Conservation (phyloP, 306 rosid genomes). For the Abrus precatorius region DNA sequence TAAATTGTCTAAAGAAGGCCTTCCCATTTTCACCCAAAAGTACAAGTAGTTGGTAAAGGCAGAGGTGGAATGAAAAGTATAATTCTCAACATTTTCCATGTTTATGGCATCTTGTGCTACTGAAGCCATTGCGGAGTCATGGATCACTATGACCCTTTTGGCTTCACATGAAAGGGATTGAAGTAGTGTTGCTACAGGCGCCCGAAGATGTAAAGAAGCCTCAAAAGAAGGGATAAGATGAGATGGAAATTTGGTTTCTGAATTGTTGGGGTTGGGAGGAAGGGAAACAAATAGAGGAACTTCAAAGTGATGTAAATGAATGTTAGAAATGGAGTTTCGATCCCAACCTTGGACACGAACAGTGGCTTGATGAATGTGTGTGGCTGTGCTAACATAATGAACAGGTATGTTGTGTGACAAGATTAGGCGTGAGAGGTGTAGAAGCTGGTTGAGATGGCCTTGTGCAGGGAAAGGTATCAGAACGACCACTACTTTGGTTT, state of each 20-base stretch:
- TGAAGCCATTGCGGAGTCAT: slow-evolving; percentile 64
- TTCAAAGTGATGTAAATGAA: slow-evolving; percentile 63
- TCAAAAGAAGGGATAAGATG: slow-evolving; percentile 65
- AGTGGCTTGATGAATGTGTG: slow-evolving; percentile 65
- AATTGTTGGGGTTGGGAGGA: slow-evolving; percentile 57
- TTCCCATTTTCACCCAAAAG: slow-evolving; percentile 33
- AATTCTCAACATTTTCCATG: slow-evolving; percentile 58
- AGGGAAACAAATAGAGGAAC: slow-evolving; percentile 59
- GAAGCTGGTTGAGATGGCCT: slow-evolving; percentile 82
- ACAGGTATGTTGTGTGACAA: slow-evolving; percentile 56
- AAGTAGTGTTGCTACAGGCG: slow-evolving; percentile 51
- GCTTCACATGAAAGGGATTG: slow-evolving; percentile 49
- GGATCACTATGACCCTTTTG: slow-evolving; percentile 60
- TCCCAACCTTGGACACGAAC: slow-evolving; percentile 63
- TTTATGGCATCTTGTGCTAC: slow-evolving; percentile 57
- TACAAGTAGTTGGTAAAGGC: slow-evolving; percentile 48
- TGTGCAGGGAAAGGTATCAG: slow-evolving; percentile 71
- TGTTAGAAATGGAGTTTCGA: slow-evolving; percentile 39
- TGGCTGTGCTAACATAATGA: slow-evolving; percentile 60
- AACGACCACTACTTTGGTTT: slow-evolving; percentile 50
- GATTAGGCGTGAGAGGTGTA: slow-evolving; percentile 68
- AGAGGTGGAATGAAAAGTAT: slow-evolving; percentile 56
- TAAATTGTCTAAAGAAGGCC: background rate
- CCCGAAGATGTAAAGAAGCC: slow-evolving; percentile 59
- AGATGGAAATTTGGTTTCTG: slow-evolving; percentile 60